Evolutionary conservation across 1,139 yeast species (phyloP), one percentile per base, ranked within the genome.

Genomic region (Zygosaccharomyces pseudobailii): DNA sequence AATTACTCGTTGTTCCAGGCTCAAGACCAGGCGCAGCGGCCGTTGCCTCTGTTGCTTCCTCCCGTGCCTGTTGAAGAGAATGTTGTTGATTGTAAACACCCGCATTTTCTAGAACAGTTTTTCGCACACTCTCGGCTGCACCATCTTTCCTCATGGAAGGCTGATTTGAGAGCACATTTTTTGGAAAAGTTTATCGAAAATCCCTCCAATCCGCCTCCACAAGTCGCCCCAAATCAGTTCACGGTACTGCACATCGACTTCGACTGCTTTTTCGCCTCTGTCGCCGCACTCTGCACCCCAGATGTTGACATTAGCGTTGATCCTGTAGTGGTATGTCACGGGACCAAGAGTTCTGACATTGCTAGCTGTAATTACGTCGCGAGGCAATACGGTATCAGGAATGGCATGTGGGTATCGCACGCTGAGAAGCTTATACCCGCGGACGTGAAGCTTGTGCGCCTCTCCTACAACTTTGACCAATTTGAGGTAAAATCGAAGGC

Each of bases 361-460:
- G 94, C 97, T 0, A 86, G 95, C 53, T 89, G 97, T 62, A 92
- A 90, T 62, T 92, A 92, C 62, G 81, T 76, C 7, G 96, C 97
- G 0, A 73, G 97, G 30, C 64, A 70, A 31, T 72, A 53, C 53
- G 97, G 97, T 0, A 80, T 92, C 2, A 71, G 64, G 39, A 90
- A 92, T 64, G 97, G 97, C 0, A 86, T 85, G 95, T 90, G 97
- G 97, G 75, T 87, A 1, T 69, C 78, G 1, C 60, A 70, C 5
- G 97, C 97, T 0, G 71, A 68, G 51, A 63, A 67, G 37, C 51
- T 78, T 35, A 87, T 97, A 57, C 94, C 96, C 0, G 22, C 36
- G 0, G 55, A 46, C 8, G 48, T 50, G 6, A 70, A 76, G 3
- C 64, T 90, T 33, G 66, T 76, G 2, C 70, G 78, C 13, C 59